These are phyloP conservation scores for Leucosporidium scottii DNA, from an alignment of 768 basidiomycete species.

Conservation along the genomic window DNA sequence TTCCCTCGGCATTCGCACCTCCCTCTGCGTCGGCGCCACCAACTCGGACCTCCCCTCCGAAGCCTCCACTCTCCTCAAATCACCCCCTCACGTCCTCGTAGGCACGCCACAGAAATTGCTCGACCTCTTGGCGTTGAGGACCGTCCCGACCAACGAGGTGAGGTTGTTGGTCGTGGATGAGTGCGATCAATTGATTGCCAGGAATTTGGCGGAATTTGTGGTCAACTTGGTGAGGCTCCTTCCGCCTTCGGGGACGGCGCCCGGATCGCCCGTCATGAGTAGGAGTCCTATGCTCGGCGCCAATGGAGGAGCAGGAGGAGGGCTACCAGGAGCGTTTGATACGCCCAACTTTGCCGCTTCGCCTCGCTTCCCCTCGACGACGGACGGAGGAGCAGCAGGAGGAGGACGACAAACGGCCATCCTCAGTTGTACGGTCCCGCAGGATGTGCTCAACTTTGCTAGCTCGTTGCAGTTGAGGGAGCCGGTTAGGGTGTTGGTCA, in stretches of 20 bases:
- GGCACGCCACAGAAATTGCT: slow-evolving; percentile 96
- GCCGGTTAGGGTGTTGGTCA: slow-evolving; percentile 93
- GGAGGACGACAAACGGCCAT: slow-evolving; percentile 74
- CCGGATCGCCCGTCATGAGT: slow-evolving; percentile 38
- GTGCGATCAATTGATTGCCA: slow-evolving; percentile 94
- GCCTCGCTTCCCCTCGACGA: slow-evolving; percentile 12
- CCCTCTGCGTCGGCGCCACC: slow-evolving; percentile 60
- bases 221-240: slow-evolving; percentile 86
- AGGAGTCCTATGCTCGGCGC: neutral
- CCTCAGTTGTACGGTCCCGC: slow-evolving; percentile 94
- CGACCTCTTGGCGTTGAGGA: slow-evolving; percentile 63
- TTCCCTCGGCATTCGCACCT: slow-evolving; percentile 81
- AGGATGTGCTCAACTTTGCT: slow-evolving; percentile 93
- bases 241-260: slow-evolving; percentile 60
- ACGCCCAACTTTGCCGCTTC: slow-evolving; percentile 7
- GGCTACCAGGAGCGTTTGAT: slow-evolving; percentile 36
- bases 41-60: slow-evolving; percentile 50
- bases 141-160: slow-evolving; percentile 51
- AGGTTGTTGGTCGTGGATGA: slow-evolving; percentile 93
- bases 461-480: slow-evolving; percentile 87
- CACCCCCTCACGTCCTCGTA: slow-evolving; percentile 89
- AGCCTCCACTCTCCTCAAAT: slow-evolving; percentile 68
- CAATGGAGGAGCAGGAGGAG: slow-evolving; percentile 32
- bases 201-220: slow-evolving; percentile 92
- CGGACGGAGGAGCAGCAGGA: slow-evolving; percentile 42